Conservation (phyloP, 2,329 filamentous ascomycete genomes). For the Geoglossum cookeanum region DNA sequence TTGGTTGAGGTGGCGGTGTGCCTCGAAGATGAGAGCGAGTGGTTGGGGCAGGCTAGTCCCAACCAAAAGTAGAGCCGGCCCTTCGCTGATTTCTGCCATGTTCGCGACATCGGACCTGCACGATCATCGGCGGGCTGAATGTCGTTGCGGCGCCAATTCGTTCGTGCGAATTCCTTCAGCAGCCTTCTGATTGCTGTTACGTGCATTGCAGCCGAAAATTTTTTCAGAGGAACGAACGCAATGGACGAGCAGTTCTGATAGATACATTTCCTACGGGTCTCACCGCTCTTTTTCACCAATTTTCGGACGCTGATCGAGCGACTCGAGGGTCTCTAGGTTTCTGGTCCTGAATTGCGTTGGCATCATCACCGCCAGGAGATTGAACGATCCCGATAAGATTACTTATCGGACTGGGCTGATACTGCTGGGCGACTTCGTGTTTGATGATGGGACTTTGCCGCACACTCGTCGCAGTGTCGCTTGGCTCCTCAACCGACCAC, state of each 20-base stretch:
- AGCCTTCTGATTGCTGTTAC: background rate
- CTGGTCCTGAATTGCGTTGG: too few relatives aligned
- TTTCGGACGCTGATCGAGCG: too few relatives aligned
- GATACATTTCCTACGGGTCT: background rate
- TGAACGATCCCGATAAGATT: too few relatives aligned
- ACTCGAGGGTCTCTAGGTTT: too few relatives aligned
- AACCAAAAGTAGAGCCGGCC: too few relatives aligned
- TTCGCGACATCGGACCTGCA: background rate
- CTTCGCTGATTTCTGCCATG: background rate
- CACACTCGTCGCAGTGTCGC: too few relatives aligned
- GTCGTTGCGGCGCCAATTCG: background rate
- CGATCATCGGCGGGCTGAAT: background rate
- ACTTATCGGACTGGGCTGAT: too few relatives aligned
- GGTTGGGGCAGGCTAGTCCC: background rate
- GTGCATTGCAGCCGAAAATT: background rate
- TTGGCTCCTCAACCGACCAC: too few relatives aligned
- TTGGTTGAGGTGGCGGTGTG: background rate
- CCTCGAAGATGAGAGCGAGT: background rate
- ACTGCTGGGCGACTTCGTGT: too few relatives aligned
- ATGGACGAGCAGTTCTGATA: background rate
- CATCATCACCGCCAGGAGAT: too few relatives aligned
- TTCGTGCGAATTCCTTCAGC: background rate
- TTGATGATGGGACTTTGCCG: too few relatives aligned
- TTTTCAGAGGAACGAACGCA: background rate
- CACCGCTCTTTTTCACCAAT: background rate